Base-by-base conservation (phyloP, 164 flowering plant genomes). In the Umbilicus rupestris region DNA sequence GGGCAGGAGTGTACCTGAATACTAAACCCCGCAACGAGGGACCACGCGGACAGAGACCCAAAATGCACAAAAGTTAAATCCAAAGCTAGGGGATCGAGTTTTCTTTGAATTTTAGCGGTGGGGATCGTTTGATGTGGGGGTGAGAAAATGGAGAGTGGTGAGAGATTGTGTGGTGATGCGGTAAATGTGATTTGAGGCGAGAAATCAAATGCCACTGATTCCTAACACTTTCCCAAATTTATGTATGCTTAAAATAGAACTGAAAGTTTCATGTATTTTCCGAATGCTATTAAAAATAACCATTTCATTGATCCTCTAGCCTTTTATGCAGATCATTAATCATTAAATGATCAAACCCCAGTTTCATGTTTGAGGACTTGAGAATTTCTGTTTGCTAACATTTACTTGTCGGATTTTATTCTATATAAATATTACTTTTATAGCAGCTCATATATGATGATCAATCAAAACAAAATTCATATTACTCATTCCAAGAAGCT, bases 141-240 rank as follows among this genome's bases (percentile, higher is more conserved):
- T 52, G 26, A 31, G 30, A 28, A 52, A 52, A 52, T n/a, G 55
- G 26, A 49, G 50, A 50, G 29, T 9, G 29, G 26, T 49, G 10
- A 49, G 57, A 20, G 7, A 24, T 52, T 52, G 59, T 52, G 59
- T 26, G 59, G 28, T 52, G 59, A 52, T 24, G 31, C 59, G 59
- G 26, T 10, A 52, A 12, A 52, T 52, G 59, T 52, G 59, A 26
- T 26, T 52, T 52, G 16, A 10, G 14, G 59, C 9, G 59, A 52
- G 59, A 52, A 24, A 24, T n/a, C 5, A 52, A 50, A 2, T 9
- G 31, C 59, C 59, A 52, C 31, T 52, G 31, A 12, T 52, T 52
- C 17, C 17, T 50, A 11, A 50, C 55, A 49, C 26, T 49, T 49
- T 2, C n/a, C 55, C 55, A 49, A n/a, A n/a, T 49, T 49, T 49